Conservation (phyloP, 78 protist species). For the Cavenderia fasciculata region DNA sequence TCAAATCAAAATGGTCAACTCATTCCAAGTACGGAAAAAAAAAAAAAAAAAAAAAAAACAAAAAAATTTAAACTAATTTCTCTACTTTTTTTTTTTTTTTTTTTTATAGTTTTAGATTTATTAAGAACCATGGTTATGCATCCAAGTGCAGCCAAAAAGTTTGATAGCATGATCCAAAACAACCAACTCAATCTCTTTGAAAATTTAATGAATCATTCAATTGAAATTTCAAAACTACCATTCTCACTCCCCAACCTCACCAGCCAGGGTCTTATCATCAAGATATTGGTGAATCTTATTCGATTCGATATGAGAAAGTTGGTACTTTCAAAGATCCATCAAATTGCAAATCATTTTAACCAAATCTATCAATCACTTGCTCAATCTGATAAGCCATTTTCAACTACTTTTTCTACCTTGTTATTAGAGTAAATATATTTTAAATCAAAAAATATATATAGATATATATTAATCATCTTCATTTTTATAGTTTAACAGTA, state of each 20-base stretch:
- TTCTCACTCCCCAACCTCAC: not conserved
- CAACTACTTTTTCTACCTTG: slow-evolving; percentile 32
- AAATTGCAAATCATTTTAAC: not conserved
- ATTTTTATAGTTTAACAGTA: slow-evolving; percentile 25
- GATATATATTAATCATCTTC: not conserved
- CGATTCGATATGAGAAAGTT: slow-evolving; percentile 22
- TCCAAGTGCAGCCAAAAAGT: slow-evolving; percentile 24
- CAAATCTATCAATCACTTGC: not conserved
- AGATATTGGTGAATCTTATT: slow-evolving; percentile 32
- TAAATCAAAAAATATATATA: no score
- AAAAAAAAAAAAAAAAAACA: no score
- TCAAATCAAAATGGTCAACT: slow-evolving; percentile 18
- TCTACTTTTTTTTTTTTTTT: no score
- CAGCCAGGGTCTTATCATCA: not conserved
- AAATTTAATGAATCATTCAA: no score
- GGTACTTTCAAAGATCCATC: not conserved
- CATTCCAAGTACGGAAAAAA: slow-evolving; percentile 6
- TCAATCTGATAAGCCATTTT: not conserved
- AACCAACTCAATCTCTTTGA: slow-evolving; percentile 14
- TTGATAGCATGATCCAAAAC: not conserved
- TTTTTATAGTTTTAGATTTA: slow-evolving; percentile 3
- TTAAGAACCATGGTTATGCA: slow-evolving; percentile 33
- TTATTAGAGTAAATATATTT: slow-evolving; percentile 52
- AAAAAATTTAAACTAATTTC: no score
- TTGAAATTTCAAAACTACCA: not conserved